These are phyloP conservation scores for Nicotiana paniculata DNA, from an alignment of 257 asterid species.

Conservation along the genomic window DNA sequence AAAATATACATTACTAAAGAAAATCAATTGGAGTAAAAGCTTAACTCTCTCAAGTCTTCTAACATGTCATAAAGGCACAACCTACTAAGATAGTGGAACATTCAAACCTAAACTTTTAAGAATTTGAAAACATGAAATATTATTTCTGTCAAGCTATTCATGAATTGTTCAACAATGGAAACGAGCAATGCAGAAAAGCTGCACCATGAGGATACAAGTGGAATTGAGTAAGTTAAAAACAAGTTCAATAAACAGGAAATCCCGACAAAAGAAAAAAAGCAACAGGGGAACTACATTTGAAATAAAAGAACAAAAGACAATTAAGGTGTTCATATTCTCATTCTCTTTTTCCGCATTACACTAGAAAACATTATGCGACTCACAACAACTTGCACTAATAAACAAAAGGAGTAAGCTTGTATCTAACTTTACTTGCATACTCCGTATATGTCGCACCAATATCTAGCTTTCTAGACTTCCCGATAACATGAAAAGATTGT, in stretches of 20 bases:
- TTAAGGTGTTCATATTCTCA: background rate
- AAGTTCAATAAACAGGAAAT: background rate
- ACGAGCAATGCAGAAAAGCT: background rate
- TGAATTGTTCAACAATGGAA: background rate
- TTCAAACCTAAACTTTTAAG: background rate
- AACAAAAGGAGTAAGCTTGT: constrained; percentile 76
- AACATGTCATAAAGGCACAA: background rate
- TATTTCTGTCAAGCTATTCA: background rate
- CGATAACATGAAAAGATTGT: too few species aligned
- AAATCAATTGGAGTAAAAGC: background rate
- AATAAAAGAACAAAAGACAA: background rate
- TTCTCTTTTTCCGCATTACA: background rate
- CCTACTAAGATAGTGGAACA: background rate
- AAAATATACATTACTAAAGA: background rate
- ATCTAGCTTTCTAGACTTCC: too few species aligned
- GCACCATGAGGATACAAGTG: background rate
- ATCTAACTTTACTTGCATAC: constrained; percentile 57
- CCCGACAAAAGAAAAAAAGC: background rate
- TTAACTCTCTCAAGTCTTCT: background rate
- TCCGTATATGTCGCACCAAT: constrained; percentile 58
- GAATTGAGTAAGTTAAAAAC: background rate
- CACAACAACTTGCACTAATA: constrained; percentile 37
- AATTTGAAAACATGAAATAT: background rate
- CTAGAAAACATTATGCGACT: background rate
- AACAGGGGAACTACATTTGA: background rate